These are phyloP conservation scores for Lactifluus pinguis DNA, from an alignment of 768 basidiomycete genomes.

Conservation along the genomic window DNA sequence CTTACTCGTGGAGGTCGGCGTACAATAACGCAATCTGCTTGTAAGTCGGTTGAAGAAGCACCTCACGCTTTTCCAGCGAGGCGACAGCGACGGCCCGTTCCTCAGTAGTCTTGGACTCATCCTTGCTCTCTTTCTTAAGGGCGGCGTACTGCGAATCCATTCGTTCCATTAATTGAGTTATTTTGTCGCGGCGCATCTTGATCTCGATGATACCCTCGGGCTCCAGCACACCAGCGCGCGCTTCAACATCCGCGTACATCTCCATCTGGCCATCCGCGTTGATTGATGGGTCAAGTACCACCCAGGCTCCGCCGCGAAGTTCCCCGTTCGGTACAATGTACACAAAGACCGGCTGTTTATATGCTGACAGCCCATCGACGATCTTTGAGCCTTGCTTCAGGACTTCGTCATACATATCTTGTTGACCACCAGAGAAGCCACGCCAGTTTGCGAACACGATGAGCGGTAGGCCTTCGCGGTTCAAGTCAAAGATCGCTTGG, in stretches of 20 bases:
- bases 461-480: constrained; percentile 91
- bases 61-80: constrained; percentile 68
- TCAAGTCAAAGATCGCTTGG: constrained; percentile 98
- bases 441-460: constrained; percentile 99
- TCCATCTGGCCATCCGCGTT: constrained; percentile 90
- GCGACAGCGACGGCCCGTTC: constrained; percentile 64
- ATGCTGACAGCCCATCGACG: constrained; percentile 93
- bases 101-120: constrained; percentile 60
- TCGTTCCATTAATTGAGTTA: constrained; percentile 85
- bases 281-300: constrained; percentile 96
- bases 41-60: constrained; percentile 78
- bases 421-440: constrained; percentile 99
- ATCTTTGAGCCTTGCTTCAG: constrained; percentile 98
- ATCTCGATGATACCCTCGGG: constrained; percentile 97
- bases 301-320: constrained; percentile 98
- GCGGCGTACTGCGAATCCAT: constrained; percentile 76
- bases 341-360: constrained; percentile 96
- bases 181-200: constrained; percentile 94
- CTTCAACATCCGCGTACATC: constrained; percentile 96
- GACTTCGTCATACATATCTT: constrained; percentile 98
- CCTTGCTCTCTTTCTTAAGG: constrained; percentile 74
- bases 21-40: constrained; percentile 90
- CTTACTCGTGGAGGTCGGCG: constrained; percentile 94
- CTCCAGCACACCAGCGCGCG: constrained; percentile 93
- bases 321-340: constrained; percentile 99